Conservation (phyloP, 768 basidiomycete species). For the Cubamyces lactineus region DNA sequence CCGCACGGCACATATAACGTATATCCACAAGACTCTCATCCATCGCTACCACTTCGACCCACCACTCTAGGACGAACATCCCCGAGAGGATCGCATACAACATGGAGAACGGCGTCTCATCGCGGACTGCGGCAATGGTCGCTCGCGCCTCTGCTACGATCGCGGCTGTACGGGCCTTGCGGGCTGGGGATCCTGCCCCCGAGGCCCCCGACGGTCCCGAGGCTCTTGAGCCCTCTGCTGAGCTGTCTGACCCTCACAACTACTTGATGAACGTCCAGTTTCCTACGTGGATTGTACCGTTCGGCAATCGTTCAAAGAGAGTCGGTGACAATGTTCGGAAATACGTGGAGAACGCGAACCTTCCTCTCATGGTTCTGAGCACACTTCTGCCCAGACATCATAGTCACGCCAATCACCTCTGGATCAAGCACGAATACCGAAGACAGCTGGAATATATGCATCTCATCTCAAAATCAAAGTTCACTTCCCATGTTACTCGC, state of each 20-base stretch:
- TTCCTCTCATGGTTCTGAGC: slow-evolving; percentile 29
- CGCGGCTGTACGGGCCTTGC: not conserved
- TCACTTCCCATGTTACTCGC: slow-evolving; percentile 39
- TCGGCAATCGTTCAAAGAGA: not conserved
- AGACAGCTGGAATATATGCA: slow-evolving; percentile 56
- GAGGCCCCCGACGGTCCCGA: no score
- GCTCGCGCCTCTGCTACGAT: no score
- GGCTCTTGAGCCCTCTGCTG: no score
- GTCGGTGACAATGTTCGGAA: not conserved
- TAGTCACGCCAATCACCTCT: slow-evolving; percentile 47
- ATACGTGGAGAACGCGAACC: slow-evolving; percentile 9
- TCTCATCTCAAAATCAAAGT: slow-evolving; percentile 28
- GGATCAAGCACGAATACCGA: slow-evolving; percentile 50
- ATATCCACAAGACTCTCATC: not conserved
- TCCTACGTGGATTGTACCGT: no score
- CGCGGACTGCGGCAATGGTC: no score
- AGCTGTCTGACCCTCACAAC: no score
- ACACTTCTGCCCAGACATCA: slow-evolving; percentile 25
- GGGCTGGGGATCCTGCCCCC: no score
- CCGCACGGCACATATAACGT: no score
- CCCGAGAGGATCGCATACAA: no score
- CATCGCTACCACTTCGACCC: not conserved
- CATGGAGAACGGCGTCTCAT: no score
- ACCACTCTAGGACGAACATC: no score
- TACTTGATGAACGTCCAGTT: no score